Evolutionary conservation across 1,284 basidiomycete genomes (phyloP).

Genomic region (Tetrapyrgos nigripes): DNA sequence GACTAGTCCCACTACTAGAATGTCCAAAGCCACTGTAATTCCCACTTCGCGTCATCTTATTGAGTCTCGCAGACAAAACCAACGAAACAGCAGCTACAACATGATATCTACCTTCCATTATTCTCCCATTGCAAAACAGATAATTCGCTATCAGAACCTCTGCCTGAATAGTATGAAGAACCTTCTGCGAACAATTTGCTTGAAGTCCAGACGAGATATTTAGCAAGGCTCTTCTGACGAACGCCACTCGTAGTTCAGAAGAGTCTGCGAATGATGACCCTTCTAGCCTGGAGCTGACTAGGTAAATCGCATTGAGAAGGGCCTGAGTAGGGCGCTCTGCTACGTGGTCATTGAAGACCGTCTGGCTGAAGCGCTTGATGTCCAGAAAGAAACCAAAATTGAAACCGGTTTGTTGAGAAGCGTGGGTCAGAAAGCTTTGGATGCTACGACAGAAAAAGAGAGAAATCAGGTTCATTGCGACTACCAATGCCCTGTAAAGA

Average conservation of each 20-base stretch:
- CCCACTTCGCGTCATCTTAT: constrained; percentile 11
- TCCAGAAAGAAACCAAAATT: constrained; percentile 8
- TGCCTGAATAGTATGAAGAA: constrained; percentile 17
- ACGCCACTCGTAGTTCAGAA: constrained; percentile 1
- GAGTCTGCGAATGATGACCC: constrained; percentile 18
- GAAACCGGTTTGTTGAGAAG: not conserved
- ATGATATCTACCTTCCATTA: constrained; percentile 15
- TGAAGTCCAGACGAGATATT: constrained; percentile 8
- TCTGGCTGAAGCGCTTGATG: constrained; percentile 2
- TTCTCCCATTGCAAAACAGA: constrained; percentile 7
- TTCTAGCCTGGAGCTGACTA: constrained; percentile 32
- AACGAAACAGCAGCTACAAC: constrained; percentile 15
- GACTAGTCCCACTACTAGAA: not conserved
- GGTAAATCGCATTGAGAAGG: constrained; percentile 28
- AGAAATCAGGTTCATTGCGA: no score
- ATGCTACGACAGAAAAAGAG: not conserved
- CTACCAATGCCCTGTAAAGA: no score
- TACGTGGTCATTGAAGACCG: not conserved
- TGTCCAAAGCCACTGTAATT: not conserved
- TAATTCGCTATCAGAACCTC: constrained; percentile 14
- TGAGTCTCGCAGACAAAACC: constrained; percentile 13
- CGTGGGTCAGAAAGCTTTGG: not conserved
- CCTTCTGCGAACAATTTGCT: constrained; percentile 6
- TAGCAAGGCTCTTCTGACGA: constrained; percentile 20
- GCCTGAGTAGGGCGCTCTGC: constrained; percentile 23